phyloP scores from a whole-genome alignment of 345 rosid species.

The Corchorus olitorius region DNA sequence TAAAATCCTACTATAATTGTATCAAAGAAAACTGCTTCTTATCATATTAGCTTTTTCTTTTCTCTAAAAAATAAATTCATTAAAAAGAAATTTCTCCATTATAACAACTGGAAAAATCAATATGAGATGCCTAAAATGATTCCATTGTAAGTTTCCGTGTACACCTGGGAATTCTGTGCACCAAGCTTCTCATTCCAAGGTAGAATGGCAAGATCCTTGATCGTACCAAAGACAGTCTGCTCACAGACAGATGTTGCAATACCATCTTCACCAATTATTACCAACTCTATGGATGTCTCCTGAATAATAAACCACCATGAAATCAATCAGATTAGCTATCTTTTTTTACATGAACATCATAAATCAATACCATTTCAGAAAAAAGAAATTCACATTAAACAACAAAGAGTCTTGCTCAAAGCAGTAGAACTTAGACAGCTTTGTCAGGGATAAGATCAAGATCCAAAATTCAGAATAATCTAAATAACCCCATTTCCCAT shows the following conservation, averaged over 20 bases:
- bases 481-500: constrained; percentile 1
- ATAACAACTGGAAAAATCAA: neutral
- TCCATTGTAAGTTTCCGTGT: constrained; percentile 10
- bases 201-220: constrained; percentile 79
- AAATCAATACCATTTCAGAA: neutral
- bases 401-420: neutral
- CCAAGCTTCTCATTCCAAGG: constrained; percentile 61
- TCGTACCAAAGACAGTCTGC: constrained; percentile 83
- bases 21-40: neutral
- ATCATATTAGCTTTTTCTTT: constrained; percentile 3
- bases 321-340: constrained; percentile 9
- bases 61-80: constrained; percentile 1
- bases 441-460: neutral
- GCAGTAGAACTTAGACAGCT: neutral
- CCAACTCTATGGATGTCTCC: constrained; percentile 96
- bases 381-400: neutral
- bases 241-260: constrained; percentile 74
- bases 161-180: constrained; percentile 55
- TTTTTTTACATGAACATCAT: neutral
- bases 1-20: neutral
- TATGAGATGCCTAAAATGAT: constrained; percentile 1
- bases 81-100: constrained; percentile 5
- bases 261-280: constrained; percentile 75
- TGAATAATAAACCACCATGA: constrained; percentile 36
- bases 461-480: neutral